A percentile compares a stretch with the other conserved stretches of the same genome.
Evolutionary conservation across 78 protist genomes (phyloP).

Genomic region (Dictyostelium firmibasis): DNA sequence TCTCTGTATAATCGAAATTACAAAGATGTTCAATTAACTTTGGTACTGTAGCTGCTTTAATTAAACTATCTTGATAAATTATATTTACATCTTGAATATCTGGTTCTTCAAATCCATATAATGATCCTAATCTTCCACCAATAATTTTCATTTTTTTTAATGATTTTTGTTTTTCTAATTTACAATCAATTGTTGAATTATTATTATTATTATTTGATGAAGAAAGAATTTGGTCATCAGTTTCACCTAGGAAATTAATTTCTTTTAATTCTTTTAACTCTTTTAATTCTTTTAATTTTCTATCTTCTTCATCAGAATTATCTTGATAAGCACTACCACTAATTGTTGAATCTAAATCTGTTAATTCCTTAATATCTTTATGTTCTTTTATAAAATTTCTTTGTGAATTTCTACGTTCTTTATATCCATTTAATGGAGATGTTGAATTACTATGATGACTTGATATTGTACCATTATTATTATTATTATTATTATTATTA

Average conservation of each 20-base stretch:
- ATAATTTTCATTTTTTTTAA: neutral
- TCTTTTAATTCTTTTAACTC: neutral
- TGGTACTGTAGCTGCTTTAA: conserved; percentile 52
- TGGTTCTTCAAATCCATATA: conserved; percentile 61
- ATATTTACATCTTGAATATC: conserved; percentile 42
- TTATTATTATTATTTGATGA: neutral
- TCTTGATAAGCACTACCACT: neutral
- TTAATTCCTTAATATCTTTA: neutral
- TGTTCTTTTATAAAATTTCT: neutral
- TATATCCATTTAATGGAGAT: neutral
- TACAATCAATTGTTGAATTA: neutral
- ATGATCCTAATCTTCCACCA: conserved; percentile 44
- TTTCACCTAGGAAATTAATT: conserved; percentile 4
- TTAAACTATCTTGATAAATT: conserved; percentile 11
- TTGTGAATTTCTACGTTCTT: neutral
- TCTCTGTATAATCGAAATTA: conserved; percentile 22
- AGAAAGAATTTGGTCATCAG: neutral
- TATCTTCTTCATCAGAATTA: neutral
- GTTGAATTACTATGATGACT: neutral
- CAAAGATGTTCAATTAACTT: conserved; percentile 52
- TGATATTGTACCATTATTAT: neutral
- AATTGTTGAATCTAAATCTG: neutral
- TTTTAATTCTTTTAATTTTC: neutral
- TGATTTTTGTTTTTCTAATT: conserved; percentile 1
- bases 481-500: neutral